Conservation (phyloP, 169 alveolate genomes). For the Hepatocystis sp. region DNA sequence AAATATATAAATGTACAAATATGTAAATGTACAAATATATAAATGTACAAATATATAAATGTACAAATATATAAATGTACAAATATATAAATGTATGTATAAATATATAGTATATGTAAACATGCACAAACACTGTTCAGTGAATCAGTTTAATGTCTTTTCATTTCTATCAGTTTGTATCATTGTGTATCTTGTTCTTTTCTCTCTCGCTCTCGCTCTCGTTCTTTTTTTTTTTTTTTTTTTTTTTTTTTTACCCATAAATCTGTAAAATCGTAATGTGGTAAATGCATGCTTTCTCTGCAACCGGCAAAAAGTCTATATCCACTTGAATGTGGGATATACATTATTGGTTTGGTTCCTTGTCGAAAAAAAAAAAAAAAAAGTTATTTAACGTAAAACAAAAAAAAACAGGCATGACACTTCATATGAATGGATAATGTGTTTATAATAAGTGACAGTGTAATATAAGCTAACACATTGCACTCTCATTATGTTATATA, state of each 20-base stretch:
- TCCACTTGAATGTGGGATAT: conserved; percentile 85
- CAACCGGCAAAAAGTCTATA: conserved; percentile 87
- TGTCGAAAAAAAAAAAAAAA: conserved; percentile 3
- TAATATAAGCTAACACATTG: not conserved
- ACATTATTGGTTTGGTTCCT: conserved; percentile 88
- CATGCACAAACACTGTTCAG: too few relatives aligned
- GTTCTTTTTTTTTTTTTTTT: not conserved
- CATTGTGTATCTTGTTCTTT: not conserved
- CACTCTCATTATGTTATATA: not conserved
- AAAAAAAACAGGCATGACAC: not conserved
- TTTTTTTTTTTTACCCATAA: conserved; percentile 83
- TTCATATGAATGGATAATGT: not conserved
- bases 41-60: too few relatives aligned
- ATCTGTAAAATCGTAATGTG: conserved; percentile 86
- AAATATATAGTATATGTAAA: too few relatives aligned
- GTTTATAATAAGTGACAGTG: not conserved
- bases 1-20: too few relatives aligned
- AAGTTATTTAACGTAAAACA: not conserved
- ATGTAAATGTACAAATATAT: too few relatives aligned
- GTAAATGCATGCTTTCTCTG: conserved; percentile 80
- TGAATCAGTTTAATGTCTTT: not conserved
- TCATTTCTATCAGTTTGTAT: too few relatives aligned
- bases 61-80: too few relatives aligned
- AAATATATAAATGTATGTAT: too few relatives aligned
- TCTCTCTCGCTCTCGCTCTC: too few relatives aligned